Evolutionary conservation across 163 green algal species (phyloP).

Genomic region (Chlamydomonas reinhardtii): DNA sequence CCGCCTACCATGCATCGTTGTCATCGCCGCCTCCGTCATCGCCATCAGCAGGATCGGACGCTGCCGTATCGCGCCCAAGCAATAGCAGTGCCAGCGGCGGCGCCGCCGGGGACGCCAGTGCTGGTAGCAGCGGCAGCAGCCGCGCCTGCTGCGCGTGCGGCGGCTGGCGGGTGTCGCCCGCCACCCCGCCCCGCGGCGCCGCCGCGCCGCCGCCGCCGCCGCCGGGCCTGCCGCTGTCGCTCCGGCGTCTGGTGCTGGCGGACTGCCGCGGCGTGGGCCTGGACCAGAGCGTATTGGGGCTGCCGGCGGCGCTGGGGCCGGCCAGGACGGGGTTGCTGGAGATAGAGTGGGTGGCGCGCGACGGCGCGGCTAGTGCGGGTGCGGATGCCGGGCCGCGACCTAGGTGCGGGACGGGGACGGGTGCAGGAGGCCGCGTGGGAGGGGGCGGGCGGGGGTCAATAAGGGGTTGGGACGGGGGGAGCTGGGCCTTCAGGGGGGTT

Average conservation of each 20-base stretch:
- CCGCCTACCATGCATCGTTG: too few relatives aligned
- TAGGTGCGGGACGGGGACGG: not conserved
- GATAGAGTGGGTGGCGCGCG: constrained; percentile 20
- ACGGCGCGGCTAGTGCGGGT: not conserved
- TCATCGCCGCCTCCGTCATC: not conserved
- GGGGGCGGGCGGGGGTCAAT: too few relatives aligned
- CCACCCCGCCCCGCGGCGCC: too few relatives aligned
- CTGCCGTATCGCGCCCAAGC: too few relatives aligned
- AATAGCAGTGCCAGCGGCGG: not conserved
- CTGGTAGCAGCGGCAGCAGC: not conserved
- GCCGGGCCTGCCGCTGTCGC: not conserved
- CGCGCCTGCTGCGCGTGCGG: too few relatives aligned
- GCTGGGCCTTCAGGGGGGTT: too few relatives aligned
- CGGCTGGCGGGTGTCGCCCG: too few relatives aligned
- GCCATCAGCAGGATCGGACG: not conserved
- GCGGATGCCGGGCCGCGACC: not conserved
- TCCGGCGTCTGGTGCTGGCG: not conserved
- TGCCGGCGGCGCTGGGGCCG: not conserved
- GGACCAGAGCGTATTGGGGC: not conserved
- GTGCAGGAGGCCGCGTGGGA: too few relatives aligned
- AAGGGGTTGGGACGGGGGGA: too few relatives aligned
- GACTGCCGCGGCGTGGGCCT: constrained; percentile 2
- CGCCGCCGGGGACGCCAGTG: too few relatives aligned
- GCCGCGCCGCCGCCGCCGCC: too few relatives aligned
- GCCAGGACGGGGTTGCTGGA: not conserved